Conservation (phyloP, 2,329 filamentous ascomycete genomes). For the Aspergillus fumigatiaffinis region DNA sequence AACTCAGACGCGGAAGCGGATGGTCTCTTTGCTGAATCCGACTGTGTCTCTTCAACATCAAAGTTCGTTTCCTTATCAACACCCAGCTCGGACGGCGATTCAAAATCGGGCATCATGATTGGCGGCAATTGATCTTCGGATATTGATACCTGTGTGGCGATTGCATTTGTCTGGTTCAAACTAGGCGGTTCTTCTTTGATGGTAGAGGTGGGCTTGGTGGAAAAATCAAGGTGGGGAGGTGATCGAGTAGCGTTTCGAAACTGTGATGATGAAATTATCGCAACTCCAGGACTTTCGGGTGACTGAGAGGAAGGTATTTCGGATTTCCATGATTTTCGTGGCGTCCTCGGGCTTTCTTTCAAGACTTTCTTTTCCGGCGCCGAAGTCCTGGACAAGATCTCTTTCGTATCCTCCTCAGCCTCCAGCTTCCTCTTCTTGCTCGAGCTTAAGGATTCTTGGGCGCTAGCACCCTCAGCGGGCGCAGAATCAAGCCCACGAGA, state of each 20-base stretch:
- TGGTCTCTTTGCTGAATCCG: not conserved
- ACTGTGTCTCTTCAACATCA: constrained; percentile 2
- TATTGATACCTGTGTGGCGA: not conserved
- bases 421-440: constrained; percentile 22
- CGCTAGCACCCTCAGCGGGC: not conserved
- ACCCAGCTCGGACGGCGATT: not conserved
- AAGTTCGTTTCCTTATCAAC: not conserved
- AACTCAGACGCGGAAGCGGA: not conserved
- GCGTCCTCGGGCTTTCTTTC: constrained; percentile 25
- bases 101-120: not conserved
- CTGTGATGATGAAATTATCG: constrained; percentile 34
- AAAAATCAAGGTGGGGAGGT: constrained; percentile 18
- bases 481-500: not conserved
- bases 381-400: not conserved
- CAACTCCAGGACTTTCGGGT: constrained; percentile 38
- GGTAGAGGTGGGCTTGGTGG: not conserved
- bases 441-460: constrained; percentile 4
- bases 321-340: constrained; percentile 26
- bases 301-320: constrained; percentile 43
- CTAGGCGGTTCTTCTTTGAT: constrained; percentile 21
- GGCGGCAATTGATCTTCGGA: not conserved
- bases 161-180: not conserved
- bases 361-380: not conserved
- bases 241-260: constrained; percentile 26
- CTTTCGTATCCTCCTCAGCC: constrained; percentile 6